A percentile compares a stretch with the other conserved stretches of the same genome.
Conservation (phyloP, 139 green algal species). For the Volvox reticuliferus region DNA sequence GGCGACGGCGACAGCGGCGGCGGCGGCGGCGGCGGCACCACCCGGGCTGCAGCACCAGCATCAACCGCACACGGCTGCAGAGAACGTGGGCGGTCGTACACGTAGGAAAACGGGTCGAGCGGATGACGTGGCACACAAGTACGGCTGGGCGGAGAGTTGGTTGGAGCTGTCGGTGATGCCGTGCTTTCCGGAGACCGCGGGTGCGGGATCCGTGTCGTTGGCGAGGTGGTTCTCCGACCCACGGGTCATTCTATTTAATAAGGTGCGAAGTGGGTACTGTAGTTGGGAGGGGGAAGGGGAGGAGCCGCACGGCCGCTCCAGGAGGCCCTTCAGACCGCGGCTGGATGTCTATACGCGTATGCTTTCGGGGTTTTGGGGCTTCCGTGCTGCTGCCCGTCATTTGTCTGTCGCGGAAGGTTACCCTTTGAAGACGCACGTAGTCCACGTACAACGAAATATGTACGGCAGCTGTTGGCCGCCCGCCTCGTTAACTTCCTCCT, state of each 20-base stretch:
- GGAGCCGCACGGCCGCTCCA: no score
- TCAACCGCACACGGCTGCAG: background rate
- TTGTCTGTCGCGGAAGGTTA: no score
- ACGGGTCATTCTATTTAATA: conserved; percentile 40
- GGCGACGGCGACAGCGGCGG: background rate
- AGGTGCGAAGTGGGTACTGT: conserved; percentile 3
- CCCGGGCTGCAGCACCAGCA: background rate
- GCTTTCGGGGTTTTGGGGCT: no score
- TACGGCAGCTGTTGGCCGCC: no score
- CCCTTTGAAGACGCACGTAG: no score
- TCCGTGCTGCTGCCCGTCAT: no score
- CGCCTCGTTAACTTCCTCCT: background rate
- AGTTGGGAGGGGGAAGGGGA: no score
- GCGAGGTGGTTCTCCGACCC: conserved; percentile 35
- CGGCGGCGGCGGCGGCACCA: no score
- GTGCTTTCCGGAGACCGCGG: conserved; percentile 39
- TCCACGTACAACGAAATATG: no score
- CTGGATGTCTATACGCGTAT: no score
- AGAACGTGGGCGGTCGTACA: background rate
- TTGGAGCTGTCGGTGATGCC: conserved; percentile 45
- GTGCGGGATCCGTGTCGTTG: conserved; percentile 21
- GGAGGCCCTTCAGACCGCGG: no score
- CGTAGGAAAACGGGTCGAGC: no score
- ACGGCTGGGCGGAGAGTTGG: conserved; percentile 45
- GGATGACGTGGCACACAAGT: conserved; percentile 3